Evolutionary conservation across 179 eudicot genomes (phyloP).

Genomic region (Gypsophila paniculata): DNA sequence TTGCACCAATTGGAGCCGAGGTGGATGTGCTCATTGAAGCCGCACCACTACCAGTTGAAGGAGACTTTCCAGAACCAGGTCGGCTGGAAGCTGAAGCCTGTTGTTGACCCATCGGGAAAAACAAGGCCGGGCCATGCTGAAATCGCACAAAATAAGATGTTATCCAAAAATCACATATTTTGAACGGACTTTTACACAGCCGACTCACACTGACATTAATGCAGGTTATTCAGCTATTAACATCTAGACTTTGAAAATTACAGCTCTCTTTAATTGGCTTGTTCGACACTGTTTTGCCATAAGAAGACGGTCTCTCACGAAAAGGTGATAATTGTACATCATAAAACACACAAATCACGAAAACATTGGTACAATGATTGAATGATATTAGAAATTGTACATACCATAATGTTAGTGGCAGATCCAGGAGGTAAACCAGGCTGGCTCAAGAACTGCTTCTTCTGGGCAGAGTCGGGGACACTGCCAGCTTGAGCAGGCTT

Average conservation of each 20-base stretch:
- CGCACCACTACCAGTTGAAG: slow-evolving; percentile 27
- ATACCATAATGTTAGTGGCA: slow-evolving; percentile 68
- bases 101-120: slow-evolving; percentile 88
- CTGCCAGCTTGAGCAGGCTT: slow-evolving; percentile 43
- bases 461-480: slow-evolving; percentile 55
- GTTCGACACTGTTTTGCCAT: too few species aligned
- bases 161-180: neutral
- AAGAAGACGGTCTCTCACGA: too few species aligned
- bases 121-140: slow-evolving; percentile 76
- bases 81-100: slow-evolving; percentile 53
- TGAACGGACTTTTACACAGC: too few species aligned
- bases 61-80: slow-evolving; percentile 45
- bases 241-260: too few species aligned
- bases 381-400: slow-evolving; percentile 2
- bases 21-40: slow-evolving; percentile 32
- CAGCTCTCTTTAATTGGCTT: too few species aligned
- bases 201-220: too few species aligned
- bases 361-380: neutral
- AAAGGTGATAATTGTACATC: too few species aligned
- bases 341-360: neutral
- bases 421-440: slow-evolving; percentile 71
- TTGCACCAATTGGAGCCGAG: slow-evolving; percentile 36
- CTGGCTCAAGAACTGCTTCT: slow-evolving; percentile 68
- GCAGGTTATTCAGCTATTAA: too few species aligned
- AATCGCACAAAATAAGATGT: slow-evolving; percentile 11